Conservation (phyloP, 2,329 filamentous ascomycete species). For the Pseudogymnoascus sp. region DNA sequence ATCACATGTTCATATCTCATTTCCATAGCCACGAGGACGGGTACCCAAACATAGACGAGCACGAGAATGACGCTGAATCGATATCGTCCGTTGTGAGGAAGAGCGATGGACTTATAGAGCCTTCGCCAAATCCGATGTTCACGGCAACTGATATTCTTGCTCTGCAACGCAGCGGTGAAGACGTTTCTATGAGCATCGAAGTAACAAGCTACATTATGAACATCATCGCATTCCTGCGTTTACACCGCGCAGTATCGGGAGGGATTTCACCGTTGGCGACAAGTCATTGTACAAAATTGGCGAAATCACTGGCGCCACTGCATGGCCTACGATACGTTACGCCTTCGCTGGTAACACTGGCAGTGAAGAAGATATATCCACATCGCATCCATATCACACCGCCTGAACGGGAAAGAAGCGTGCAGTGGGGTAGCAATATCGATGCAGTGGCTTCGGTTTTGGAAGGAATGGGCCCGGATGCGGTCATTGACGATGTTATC, state of each 20-base stretch:
- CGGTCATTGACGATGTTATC: slow-evolving; percentile 58
- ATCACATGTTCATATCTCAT: slow-evolving; percentile 82
- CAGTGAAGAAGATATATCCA: slow-evolving; percentile 76
- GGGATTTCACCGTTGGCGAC: slow-evolving; percentile 74
- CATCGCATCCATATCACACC: slow-evolving; percentile 69
- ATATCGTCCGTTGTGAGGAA: slow-evolving; percentile 28
- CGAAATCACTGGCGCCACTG: slow-evolving; percentile 67
- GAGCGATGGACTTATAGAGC: slow-evolving; percentile 15
- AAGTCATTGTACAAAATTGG: slow-evolving; percentile 62
- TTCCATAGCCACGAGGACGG: slow-evolving; percentile 67
- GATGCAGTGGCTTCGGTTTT: slow-evolving; percentile 60
- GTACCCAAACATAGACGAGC: slow-evolving; percentile 59
- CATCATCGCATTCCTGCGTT: slow-evolving; percentile 74
- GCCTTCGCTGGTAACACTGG: slow-evolving; percentile 74
- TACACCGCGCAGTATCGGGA: slow-evolving; percentile 75
- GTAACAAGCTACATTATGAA: slow-evolving; percentile 80
- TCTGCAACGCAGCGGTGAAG: slow-evolving; percentile 41
- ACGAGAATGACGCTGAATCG: slow-evolving; percentile 20
- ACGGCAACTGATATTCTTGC: slow-evolving; percentile 26
- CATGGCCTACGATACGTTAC: slow-evolving; percentile 76
- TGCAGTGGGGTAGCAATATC: slow-evolving; percentile 84
- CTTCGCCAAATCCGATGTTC: slow-evolving; percentile 20
- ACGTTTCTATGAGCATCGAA: slow-evolving; percentile 63
- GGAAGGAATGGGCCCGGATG: slow-evolving; percentile 51
- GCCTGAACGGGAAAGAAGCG: slow-evolving; percentile 69